Base-by-base conservation (phyloP, 257 asterid species). In the Osmanthus fragrans region DNA sequence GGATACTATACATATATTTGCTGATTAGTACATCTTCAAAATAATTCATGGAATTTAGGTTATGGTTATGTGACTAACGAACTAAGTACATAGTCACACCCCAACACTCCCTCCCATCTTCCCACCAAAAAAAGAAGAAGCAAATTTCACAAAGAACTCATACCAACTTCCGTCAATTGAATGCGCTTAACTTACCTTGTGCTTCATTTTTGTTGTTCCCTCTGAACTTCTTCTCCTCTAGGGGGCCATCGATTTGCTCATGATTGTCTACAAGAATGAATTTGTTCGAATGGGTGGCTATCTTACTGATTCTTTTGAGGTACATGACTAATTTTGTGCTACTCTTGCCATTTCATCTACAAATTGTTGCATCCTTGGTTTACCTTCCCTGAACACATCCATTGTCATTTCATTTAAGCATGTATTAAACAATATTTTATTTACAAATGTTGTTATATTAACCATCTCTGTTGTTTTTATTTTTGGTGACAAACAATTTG, bases 231-330 rank as follows among this genome's bases (percentile, higher is more conserved):
- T 76, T 69, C 42, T 40, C 58, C 73, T 82, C 76, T 54, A 88
- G 96, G 90, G 96, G 65, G 96, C 89, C 40, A 85, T 88, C 72
- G 92, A 87, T 80, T 80, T 90, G 73, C 92, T 90, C 66, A 83
- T 89, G 82, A 40, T 21, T 80, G 87, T 85, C 79, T 89, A 90
- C 85, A 90, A 84, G 83, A 83, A 77, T 58, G 96, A 86, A 74
- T 90, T 87, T 56, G 85, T 72, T 47, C 79, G 30, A 66, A 87
- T 89, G 96, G 93, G 96, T 56, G 90, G 96, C 65, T 89, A 86
- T 82, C 91, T 90, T 51, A 88, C 92, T 64, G 71, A 87, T 76
- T 78, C 89, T 75, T 76, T 75, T 42, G 77, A 90, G 93, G 96
- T 87, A 84, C 29, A n/a, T 9, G 29, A 7, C 66, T n/a, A 58